phyloP scores from a whole-genome alignment of 2,329 filamentous ascomycete genomes.

The Kalaharituber pfeilii region DNA sequence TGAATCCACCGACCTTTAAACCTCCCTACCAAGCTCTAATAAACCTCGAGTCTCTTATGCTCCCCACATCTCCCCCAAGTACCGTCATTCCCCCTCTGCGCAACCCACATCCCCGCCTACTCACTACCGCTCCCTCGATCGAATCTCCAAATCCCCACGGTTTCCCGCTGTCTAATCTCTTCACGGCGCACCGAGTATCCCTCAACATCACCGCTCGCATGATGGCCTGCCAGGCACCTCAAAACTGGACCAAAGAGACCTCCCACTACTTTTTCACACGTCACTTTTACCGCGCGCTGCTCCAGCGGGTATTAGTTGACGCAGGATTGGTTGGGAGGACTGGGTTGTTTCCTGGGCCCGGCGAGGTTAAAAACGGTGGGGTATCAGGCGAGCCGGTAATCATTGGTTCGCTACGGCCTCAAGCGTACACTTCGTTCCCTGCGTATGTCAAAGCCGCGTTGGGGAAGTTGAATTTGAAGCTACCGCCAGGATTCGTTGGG shows the following conservation, averaged over 20 bases:
- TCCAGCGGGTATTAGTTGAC: slow-evolving; percentile 87
- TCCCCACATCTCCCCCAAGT: background rate
- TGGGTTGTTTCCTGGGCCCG: background rate
- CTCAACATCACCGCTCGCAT: slow-evolving; percentile 93
- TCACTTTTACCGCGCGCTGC: slow-evolving; percentile 78
- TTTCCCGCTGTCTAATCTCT: slow-evolving; percentile 69
- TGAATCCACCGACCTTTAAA: slow-evolving; percentile 66
- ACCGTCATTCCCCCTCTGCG: slow-evolving; percentile 7
- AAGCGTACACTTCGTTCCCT: slow-evolving; percentile 56
- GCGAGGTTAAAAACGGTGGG: too few species aligned
- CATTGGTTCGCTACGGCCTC: slow-evolving; percentile 67
- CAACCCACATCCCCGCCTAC: slow-evolving; percentile 44
- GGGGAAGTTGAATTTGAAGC: slow-evolving; percentile 40
- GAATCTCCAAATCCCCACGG: slow-evolving; percentile 53
- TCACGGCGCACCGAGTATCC: slow-evolving; percentile 44
- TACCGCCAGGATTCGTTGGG: background rate
- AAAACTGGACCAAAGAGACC: slow-evolving; percentile 72
- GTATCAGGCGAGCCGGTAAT: slow-evolving; percentile 61
- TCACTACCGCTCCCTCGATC: slow-evolving; percentile 53
- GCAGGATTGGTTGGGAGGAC: slow-evolving; percentile 44
- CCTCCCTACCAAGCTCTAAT: slow-evolving; percentile 11
- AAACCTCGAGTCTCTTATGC: background rate
- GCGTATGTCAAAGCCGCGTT: slow-evolving; percentile 69
- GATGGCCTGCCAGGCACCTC: slow-evolving; percentile 93
- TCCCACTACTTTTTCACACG: slow-evolving; percentile 78